phyloP scores from a whole-genome alignment of 768 basidiomycete species.

The Cystofilobasidium ferigula region DNA sequence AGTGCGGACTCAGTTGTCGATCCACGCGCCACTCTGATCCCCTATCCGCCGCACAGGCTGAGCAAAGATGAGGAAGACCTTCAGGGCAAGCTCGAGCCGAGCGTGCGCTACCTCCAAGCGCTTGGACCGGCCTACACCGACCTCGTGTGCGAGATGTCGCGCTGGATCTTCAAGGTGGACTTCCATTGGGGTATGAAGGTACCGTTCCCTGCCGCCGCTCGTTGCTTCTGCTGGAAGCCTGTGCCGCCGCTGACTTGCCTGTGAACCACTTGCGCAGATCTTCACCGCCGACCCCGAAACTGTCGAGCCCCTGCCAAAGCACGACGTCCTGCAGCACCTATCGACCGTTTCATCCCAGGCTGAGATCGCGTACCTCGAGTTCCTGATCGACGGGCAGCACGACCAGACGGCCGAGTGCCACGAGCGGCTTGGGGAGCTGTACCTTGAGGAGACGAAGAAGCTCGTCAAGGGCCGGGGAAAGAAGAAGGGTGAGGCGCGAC shows the following conservation, averaged over 20 bases:
- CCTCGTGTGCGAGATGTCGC: slow-evolving; percentile 67
- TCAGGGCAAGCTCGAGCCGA: slow-evolving; percentile 68
- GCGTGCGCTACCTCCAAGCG: slow-evolving; percentile 81
- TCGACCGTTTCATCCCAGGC: slow-evolving; percentile 51
- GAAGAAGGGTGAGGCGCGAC: slow-evolving; percentile 52
- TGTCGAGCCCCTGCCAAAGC: slow-evolving; percentile 65
- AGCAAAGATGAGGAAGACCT: slow-evolving; percentile 65
- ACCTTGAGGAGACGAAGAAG: slow-evolving; percentile 54
- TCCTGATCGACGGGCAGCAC: slow-evolving; percentile 57
- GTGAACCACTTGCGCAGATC: slow-evolving; percentile 57
- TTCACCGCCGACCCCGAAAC: slow-evolving; percentile 78
- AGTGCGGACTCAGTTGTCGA: slow-evolving; percentile 30
- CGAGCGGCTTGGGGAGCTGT: slow-evolving; percentile 78
- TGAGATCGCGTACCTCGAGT: slow-evolving; percentile 56
- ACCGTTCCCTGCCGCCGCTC: slow-evolving; percentile 30
- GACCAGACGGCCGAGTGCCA: slow-evolving; percentile 65
- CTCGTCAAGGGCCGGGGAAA: slow-evolving; percentile 40
- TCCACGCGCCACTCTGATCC: not conserved
- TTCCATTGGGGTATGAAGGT: slow-evolving; percentile 65
- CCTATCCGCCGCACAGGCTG: slow-evolving; percentile 45
- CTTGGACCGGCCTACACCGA: slow-evolving; percentile 69
- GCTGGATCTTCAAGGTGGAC: slow-evolving; percentile 75
- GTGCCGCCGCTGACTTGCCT: too few species aligned
- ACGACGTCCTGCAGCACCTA: slow-evolving; percentile 64
- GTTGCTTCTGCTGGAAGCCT: too few species aligned